A percentile compares a stretch with the other conserved stretches of the same genome.
Evolutionary conservation across 805 yeast species (phyloP).

Genomic region (Millerozyma acaciae): DNA sequence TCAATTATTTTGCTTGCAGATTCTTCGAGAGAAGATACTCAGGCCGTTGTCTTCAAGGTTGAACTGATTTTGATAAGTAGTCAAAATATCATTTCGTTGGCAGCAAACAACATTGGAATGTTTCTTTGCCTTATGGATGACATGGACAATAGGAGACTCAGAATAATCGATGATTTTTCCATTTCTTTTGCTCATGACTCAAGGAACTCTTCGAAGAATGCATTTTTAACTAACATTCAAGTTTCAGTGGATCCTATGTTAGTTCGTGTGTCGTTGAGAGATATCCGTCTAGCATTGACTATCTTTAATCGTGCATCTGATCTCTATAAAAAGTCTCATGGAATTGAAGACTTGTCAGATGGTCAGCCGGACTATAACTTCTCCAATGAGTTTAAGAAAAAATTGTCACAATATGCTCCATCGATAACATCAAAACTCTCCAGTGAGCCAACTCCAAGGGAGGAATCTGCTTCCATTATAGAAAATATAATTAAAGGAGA

Average conservation of each 20-base stretch:
- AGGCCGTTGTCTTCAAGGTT: constrained; percentile 86
- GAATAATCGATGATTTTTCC: constrained; percentile 88
- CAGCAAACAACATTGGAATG: constrained; percentile 80
- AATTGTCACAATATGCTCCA: constrained; percentile 64
- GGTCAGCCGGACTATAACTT: constrained; percentile 35
- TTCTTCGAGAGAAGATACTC: constrained; percentile 63
- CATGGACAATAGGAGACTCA: constrained; percentile 54
- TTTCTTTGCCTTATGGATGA: constrained; percentile 74
- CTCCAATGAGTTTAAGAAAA: constrained; percentile 61
- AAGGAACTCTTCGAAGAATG: constrained; percentile 57
- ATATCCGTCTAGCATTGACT: constrained; percentile 72
- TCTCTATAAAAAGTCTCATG: constrained; percentile 34
- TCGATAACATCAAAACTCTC: constrained; percentile 55
- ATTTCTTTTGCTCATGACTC: constrained; percentile 69
- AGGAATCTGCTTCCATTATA: constrained; percentile 17
- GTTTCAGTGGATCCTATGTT: constrained; percentile 76
- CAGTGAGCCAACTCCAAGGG: constrained; percentile 14
- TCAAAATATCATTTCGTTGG: constrained; percentile 61
- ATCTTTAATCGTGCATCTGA: constrained; percentile 72
- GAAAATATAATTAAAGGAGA: constrained; percentile 61
- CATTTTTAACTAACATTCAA: constrained; percentile 59
- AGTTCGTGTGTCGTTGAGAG: constrained; percentile 79
- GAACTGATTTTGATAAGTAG: constrained; percentile 72
- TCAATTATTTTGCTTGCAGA: constrained; percentile 79
- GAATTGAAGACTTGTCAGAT: constrained; percentile 10